Evolutionary conservation across 345 rosid genomes (phyloP), one percentile per base, ranked within the genome.

Genomic region (Corchorus olitorius): DNA sequence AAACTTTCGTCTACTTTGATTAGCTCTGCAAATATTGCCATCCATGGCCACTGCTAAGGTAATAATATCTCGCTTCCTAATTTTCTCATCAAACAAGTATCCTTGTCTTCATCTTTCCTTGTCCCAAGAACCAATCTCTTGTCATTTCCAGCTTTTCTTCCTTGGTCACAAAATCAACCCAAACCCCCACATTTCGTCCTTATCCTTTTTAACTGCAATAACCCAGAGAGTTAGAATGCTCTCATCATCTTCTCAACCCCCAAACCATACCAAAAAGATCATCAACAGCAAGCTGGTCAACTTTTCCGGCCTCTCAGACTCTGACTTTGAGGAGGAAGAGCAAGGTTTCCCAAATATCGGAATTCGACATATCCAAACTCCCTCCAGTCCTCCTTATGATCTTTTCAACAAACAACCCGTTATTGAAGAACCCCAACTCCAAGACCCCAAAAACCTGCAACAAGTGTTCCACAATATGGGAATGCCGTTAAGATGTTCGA

Each of bases 401-500:
- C 98, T 94, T 11, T 89, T 90, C 78, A 78, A 80, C 76, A 91
- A 82, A 81, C 83, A 83, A 48, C 88, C 89, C 0, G 77, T 67
- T 0, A 35, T 86, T 6, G 86, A 88, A 45, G 88, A 88, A 8
- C 87, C 88, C 6, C 84, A 88, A 8, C 87, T 88, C 6, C 84
- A 86, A 14, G 94, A 93, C 78, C 91, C 97, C 33, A 79, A 82
- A 74, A 83, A 93, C 84, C 81, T 91, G 13, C 98, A 90, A 72
- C 75, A 66, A 50, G 84, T 93, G 72, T 91, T 91, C 78, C 94
- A 91, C 62, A 81, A 86, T 52, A 88, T 93, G 94, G 74, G 87
- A 41, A 85, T 67, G 98, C 97, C 46, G 86, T 87, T 77, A 91
- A 90, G 88, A 91, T 91, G 97, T 91, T 93, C 87, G 98, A 93